A percentile compares a stretch with the other conserved stretches of the same genome.
phyloP scores from a whole-genome alignment of 2,329 filamentous ascomycete species.

The Ciborinia camelliae region DNA sequence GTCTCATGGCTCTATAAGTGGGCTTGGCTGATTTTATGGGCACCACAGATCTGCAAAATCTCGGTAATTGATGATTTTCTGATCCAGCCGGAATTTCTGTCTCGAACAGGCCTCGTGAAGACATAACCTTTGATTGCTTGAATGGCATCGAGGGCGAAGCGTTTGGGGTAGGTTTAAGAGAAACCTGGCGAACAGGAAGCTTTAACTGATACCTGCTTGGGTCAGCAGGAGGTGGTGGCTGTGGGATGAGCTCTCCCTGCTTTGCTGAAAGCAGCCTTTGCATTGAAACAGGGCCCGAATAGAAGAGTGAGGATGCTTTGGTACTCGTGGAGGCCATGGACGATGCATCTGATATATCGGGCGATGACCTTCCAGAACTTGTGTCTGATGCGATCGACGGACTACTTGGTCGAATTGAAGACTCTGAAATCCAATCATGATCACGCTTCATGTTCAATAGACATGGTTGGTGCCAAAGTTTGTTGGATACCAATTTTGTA shows the following conservation, averaged over 20 bases:
- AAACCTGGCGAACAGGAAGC: conserved; percentile 24
- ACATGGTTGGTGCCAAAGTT: conserved; percentile 30
- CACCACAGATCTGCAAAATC: conserved; percentile 13
- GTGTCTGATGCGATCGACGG: conserved; percentile 33
- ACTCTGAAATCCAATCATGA: conserved; percentile 38
- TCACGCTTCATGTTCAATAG: conserved; percentile 21
- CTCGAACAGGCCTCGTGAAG: conserved; percentile 31
- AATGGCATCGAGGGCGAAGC: conserved; percentile 17
- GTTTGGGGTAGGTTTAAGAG: background rate
- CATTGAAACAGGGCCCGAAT: conserved; percentile 15
- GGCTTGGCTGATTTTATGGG: conserved; percentile 10
- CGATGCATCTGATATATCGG: conserved; percentile 32
- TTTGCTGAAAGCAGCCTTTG: conserved; percentile 23
- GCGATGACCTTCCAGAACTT: conserved; percentile 34
- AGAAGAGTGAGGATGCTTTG: conserved; percentile 35
- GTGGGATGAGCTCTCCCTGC: conserved; percentile 1
- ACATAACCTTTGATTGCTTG: conserved; percentile 32
- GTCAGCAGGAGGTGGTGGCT: conserved; percentile 21
- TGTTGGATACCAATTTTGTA: conserved; percentile 26
- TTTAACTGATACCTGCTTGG: conserved; percentile 24
- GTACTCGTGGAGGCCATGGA: conserved; percentile 37
- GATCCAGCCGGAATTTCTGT: conserved; percentile 8
- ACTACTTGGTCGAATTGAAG: conserved; percentile 34
- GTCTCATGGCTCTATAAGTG: conserved; percentile 22
- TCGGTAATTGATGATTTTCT: conserved; percentile 19